A percentile compares a stretch with the other conserved stretches of the same genome.
These are phyloP conservation scores for Pichia ethanolica DNA, from an alignment of 805 yeast genomes.

Conservation along the genomic window DNA sequence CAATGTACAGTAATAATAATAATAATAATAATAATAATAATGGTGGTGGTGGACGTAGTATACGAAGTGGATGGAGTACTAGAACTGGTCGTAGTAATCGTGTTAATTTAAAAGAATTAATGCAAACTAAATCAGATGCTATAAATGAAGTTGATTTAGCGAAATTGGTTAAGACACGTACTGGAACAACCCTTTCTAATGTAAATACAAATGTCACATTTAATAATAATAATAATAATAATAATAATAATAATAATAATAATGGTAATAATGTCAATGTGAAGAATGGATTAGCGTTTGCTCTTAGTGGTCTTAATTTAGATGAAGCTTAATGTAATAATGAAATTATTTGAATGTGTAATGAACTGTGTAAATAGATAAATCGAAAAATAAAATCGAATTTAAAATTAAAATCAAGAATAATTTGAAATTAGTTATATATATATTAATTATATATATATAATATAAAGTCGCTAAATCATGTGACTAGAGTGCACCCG, in stretches of 20 bases:
- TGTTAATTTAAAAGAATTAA: constrained; percentile 3
- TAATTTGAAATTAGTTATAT: too few relatives aligned
- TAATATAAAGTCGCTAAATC: too few relatives aligned
- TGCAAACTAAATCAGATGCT: neutral
- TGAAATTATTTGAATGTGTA: too few relatives aligned
- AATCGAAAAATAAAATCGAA: too few relatives aligned
- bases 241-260: too few relatives aligned
- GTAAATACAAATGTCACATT: neutral
- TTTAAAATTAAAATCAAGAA: too few relatives aligned
- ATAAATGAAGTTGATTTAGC: neutral
- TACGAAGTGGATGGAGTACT: constrained; percentile 1
- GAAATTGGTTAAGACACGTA: neutral
- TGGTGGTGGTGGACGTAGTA: neutral
- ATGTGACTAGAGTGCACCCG: too few relatives aligned
- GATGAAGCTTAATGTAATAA: neutral
- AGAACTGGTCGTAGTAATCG: constrained; percentile 2
- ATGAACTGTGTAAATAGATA: too few relatives aligned
- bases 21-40: too few relatives aligned
- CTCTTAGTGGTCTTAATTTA: constrained; percentile 10
- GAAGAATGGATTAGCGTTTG: constrained; percentile 12
- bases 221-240: too few relatives aligned
- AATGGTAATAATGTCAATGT: neutral
- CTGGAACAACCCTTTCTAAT: neutral
- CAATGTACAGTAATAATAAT: too few relatives aligned
- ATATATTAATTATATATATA: too few relatives aligned